Evolutionary conservation across 352 stramenopile species (phyloP).

Genomic region (Phytophthora sansomeana): DNA sequence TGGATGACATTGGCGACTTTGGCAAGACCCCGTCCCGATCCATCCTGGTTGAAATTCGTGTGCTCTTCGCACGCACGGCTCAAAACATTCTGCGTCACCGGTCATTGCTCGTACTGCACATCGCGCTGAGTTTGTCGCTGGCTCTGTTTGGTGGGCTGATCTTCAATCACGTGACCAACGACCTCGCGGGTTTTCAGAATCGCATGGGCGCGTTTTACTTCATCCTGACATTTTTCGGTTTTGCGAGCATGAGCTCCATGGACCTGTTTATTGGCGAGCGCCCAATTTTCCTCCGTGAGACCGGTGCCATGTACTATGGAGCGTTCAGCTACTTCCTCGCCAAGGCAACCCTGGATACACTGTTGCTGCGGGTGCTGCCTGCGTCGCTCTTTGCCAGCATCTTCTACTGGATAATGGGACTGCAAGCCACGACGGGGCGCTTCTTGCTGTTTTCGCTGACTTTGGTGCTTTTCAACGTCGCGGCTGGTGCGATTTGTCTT

Average conservation of each 20-base stretch:
- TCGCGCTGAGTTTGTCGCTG: conserved; percentile 64
- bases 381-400: conserved; percentile 83
- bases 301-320: conserved; percentile 81
- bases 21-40: conserved; percentile 44
- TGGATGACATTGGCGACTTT: conserved; percentile 5
- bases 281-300: conserved; percentile 80
- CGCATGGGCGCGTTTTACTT: conserved; percentile 88
- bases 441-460: conserved; percentile 78
- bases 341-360: conserved; percentile 77
- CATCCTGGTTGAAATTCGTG: conserved; percentile 64
- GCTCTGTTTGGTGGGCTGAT: conserved; percentile 75
- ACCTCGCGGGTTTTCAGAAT: conserved; percentile 88
- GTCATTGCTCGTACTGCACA: conserved; percentile 72
- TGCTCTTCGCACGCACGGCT: conserved; percentile 73
- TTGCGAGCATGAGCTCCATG: conserved; percentile 88
- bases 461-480: conserved; percentile 85
- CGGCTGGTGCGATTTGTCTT: conserved; percentile 76
- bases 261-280: conserved; percentile 83
- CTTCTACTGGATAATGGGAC: conserved; percentile 90
- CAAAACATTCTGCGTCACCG: conserved; percentile 81
- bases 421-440: conserved; percentile 61
- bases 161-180: conserved; percentile 85
- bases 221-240: conserved; percentile 88
- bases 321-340: conserved; percentile 84
- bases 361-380: conserved; percentile 78